Evolutionary conservation across 1,284 basidiomycete species (phyloP), one percentile per base, ranked within the genome.

Genomic region (Hemileia vastatrix): DNA sequence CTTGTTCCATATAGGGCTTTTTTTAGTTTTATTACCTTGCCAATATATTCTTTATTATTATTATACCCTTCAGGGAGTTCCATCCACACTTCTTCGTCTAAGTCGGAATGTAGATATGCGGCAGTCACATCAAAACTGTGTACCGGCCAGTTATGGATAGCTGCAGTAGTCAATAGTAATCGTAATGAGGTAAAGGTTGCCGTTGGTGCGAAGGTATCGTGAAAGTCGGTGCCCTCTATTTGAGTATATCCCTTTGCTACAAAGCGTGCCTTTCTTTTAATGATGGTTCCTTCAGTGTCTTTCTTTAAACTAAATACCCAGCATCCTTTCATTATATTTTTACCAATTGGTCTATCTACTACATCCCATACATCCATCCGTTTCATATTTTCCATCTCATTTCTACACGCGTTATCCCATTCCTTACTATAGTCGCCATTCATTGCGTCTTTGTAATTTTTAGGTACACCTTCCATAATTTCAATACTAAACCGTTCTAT

Each of bases 241-340:
- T 65, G 64, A 6, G 23, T 15, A 54, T 24, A 65, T 53, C 63
- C 63, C 24, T 55, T 45, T 47, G 59, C 63, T 23, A 65, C 63
- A 18, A 59, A 56, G 31, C 64, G 15, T 8, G 60, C 59, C 54
- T 65, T 61, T 43, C 54, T 54, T 32, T 45, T n/a, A n/a, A n/a
- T n/a, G n/a, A 52, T n/a, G 18, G 13, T 21, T 33, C 55, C 62
- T 13, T 51, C 23, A 13, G 19, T 24, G 11, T 45, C 24, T 33
- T 27, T 23, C 43, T 62, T 62, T 19, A 60, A 27, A 15, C 44
- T 24, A 47, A 47, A 56, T 23, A 56, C 54, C 54, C 54, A 56
- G 13, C 54, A 19, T n/a, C 54, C 15, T 55, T 51, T 40, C 15
- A 48, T 45, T 23, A n/a, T n/a, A n/a, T n/a, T n/a, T n/a, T n/a